Evolutionary conservation across 2,329 filamentous ascomycete genomes (phyloP).

Genomic region (Neurospora sp.): DNA sequence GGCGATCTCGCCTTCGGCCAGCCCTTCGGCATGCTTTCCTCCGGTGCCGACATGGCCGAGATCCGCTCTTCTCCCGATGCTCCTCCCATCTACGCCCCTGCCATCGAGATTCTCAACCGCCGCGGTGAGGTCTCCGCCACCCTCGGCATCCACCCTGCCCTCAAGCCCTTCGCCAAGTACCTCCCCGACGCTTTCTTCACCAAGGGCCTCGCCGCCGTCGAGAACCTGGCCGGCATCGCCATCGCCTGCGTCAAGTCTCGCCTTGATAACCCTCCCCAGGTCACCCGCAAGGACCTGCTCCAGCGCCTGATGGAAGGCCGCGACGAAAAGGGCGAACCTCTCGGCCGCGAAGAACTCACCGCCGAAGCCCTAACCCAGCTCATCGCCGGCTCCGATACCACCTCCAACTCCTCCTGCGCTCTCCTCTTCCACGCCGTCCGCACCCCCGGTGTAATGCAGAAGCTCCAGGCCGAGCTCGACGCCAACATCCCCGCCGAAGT

Average conservation of each 20-base stretch:
- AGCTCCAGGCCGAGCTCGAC: conserved; percentile 70
- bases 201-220: conserved; percentile 61
- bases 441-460: conserved; percentile 60
- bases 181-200: conserved; percentile 75
- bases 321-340: conserved; percentile 65
- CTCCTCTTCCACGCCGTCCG: conserved; percentile 66
- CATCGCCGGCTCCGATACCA: conserved; percentile 70
- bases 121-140: conserved; percentile 78
- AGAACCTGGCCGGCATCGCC: conserved; percentile 79
- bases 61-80: conserved; percentile 52
- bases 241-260: conserved; percentile 70
- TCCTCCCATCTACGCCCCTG: conserved; percentile 59
- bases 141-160: conserved; percentile 60
- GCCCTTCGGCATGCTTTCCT: conserved; percentile 73
- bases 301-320: conserved; percentile 77
- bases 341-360: conserved; percentile 71
- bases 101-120: conserved; percentile 81
- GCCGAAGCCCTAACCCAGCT: conserved; percentile 85
- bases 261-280: conserved; percentile 56
- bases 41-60: conserved; percentile 67
- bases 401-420: conserved; percentile 71
- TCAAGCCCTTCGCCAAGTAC: conserved; percentile 74
- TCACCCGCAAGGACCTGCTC: conserved; percentile 68
- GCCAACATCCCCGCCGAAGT: conserved; percentile 49
- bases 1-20: conserved; percentile 59